Evolutionary conservation across 768 basidiomycete species (phyloP).

Genomic region (Peribolospora kevripleyi): DNA sequence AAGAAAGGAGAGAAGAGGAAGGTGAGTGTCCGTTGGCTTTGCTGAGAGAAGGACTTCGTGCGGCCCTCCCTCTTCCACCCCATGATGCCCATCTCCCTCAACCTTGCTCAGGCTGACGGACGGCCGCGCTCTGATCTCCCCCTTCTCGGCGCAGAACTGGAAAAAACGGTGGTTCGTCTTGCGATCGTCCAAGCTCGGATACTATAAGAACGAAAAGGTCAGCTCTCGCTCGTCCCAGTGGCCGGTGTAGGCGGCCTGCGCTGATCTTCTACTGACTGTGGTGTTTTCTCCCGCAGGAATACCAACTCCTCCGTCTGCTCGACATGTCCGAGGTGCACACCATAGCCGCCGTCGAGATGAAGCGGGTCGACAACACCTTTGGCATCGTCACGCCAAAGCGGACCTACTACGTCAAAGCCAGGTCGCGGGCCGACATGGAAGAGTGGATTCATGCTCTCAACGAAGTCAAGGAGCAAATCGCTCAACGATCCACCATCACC

Average conservation of each 20-base stretch:
- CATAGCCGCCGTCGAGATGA: constrained; percentile 62
- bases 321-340: constrained; percentile 73
- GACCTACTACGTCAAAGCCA: constrained; percentile 77
- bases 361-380: constrained; percentile 69
- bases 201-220: constrained; percentile 34
- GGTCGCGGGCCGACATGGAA: constrained; percentile 41
- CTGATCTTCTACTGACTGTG: background rate
- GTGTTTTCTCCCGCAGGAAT: constrained; percentile 28
- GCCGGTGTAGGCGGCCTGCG: background rate
- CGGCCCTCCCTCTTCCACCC: constrained; percentile 1
- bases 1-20: constrained; percentile 96
- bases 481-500: too few relatives aligned
- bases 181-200: constrained; percentile 70
- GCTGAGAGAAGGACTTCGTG: background rate
- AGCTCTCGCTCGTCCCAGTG: background rate
- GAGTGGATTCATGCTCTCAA: constrained; percentile 68
- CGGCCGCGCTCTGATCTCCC: too few relatives aligned
- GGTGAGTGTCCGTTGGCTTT: constrained; percentile 27
- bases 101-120: too few relatives aligned
- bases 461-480: constrained; percentile 34
- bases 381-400: constrained; percentile 72
- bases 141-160: constrained; percentile 45
- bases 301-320: constrained; percentile 66
- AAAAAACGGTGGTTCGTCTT: constrained; percentile 98
- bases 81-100: background rate